Conservation (phyloP, 768 basidiomycete genomes). For the Roridomyces roridus region DNA sequence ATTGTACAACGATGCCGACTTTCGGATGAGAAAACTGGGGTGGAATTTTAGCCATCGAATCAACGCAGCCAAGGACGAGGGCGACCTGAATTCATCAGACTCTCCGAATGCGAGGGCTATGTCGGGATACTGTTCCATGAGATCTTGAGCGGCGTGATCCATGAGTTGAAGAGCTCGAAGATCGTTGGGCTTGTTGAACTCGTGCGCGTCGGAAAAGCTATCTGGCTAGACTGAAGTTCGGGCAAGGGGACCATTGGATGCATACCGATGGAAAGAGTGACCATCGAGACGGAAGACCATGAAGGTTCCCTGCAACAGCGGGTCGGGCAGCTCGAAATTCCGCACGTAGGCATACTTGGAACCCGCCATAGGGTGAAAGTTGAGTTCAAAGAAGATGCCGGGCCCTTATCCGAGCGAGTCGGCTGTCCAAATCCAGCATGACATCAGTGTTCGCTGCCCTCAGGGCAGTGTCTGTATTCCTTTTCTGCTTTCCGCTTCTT, state of each 20-base stretch:
- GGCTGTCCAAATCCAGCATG: too few relatives aligned
- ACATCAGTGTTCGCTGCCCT: too few relatives aligned
- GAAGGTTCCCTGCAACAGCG: conserved; percentile 82
- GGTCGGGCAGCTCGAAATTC: conserved; percentile 88
- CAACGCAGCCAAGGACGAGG: not conserved
- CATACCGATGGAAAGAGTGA: conserved; percentile 89
- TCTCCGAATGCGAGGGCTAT: conserved; percentile 92
- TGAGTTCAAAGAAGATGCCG: conserved; percentile 76
- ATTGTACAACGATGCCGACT: conserved; percentile 79
- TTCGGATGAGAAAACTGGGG: conserved; percentile 86
- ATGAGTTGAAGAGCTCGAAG: conserved; percentile 84
- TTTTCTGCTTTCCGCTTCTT: too few relatives aligned
- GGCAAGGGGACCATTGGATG: not conserved
- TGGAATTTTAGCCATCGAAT: not conserved
- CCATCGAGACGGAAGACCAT: conserved; percentile 91
- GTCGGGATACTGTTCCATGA: conserved; percentile 86
- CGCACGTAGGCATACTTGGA: conserved; percentile 93
- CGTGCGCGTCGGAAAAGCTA: conserved; percentile 87
- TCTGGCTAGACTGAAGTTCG: not conserved
- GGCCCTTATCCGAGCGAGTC: too few relatives aligned
- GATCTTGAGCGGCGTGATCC: conserved; percentile 84
- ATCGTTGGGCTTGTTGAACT: conserved; percentile 93
- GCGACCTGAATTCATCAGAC: conserved; percentile 92
- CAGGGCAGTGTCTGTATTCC: too few relatives aligned
- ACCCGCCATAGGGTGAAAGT: conserved; percentile 91